Base-by-base conservation (phyloP, 2,329 filamentous ascomycete genomes). In the Dryadomyces quercivorus region DNA sequence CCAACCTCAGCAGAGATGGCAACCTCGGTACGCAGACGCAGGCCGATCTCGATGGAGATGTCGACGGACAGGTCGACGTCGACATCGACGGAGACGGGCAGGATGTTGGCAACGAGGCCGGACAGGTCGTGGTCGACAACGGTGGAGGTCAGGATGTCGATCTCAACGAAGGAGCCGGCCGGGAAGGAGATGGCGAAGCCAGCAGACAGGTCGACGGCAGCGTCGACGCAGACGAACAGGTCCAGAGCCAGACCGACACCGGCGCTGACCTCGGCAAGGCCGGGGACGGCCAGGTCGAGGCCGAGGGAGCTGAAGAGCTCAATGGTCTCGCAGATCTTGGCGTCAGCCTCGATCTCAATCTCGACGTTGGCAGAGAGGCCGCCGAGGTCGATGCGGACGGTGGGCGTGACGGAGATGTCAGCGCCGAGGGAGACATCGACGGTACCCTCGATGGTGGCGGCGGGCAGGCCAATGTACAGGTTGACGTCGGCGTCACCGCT, bases 181-280 rank as follows among this genome's bases (percentile, higher is more conserved):
- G 61, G 61, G 57, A 66, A 64, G 44, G 50, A 50, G 45, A 66
- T 21, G 56, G 63, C 61, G 60, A 66, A 60, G 42, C 61, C 60
- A 31, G 61, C 61, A 21, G 58, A 52, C 55, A 65, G 50, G 40
- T 63, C 60, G 31, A 65, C 47, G 22, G 61, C 61, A 22, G 63
- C 63, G 15, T 59, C 59, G 42, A 63, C 59, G 53, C 58, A 54
- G 50, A 66, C 52, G 9, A 65, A 56, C 3, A 66, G 59, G 40
- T 66, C 64, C 10, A 66, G 62, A 12, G 63, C 63, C 18, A 66
- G 60, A 8, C 58, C 62, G 15, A 63, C 58, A 15, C 61, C 60
- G 20, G 63, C 57, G 13, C 61, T 55, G 18, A 62, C 45, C 26
- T 60, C 58, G 5, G 58, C 50, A 12, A 66, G 56, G 42, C 61